Evolutionary conservation across 1,284 basidiomycete genomes (phyloP).

Genomic region (Heterobasidion parviporum): DNA sequence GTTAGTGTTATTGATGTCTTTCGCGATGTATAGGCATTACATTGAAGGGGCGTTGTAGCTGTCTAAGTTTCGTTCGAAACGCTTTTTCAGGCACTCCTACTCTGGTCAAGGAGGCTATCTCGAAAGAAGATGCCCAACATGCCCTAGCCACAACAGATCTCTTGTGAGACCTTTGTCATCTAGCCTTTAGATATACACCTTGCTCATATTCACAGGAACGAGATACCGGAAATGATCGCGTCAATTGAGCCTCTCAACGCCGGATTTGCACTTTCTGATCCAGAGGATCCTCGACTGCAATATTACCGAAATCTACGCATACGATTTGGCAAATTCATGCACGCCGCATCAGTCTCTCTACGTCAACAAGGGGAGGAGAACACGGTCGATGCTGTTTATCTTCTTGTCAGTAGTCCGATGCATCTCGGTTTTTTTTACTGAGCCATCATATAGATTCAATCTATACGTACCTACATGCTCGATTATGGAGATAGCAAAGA

Average conservation of each 20-base stretch:
- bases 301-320: slow-evolving; percentile 54
- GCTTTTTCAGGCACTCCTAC: slow-evolving; percentile 65
- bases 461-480: slow-evolving; percentile 57
- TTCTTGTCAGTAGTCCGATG: slow-evolving; percentile 38
- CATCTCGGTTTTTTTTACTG: not conserved
- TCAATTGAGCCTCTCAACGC: slow-evolving; percentile 48
- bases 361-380: slow-evolving; percentile 75
- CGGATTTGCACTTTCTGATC: slow-evolving; percentile 66
- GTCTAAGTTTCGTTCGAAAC: slow-evolving; percentile 57
- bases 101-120: slow-evolving; percentile 42
- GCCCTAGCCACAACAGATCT: slow-evolving; percentile 47
- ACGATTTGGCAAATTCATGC: slow-evolving; percentile 66
- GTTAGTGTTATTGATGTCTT: slow-evolving; percentile 24
- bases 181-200: slow-evolving; percentile 5
- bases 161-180: slow-evolving; percentile 31
- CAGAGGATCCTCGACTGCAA: slow-evolving; percentile 57
- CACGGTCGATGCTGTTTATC: slow-evolving; percentile 79
- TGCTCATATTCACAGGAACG: slow-evolving; percentile 31
- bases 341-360: slow-evolving; percentile 61
- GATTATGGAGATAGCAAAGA: slow-evolving; percentile 67
- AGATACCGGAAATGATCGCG: slow-evolving; percentile 69
- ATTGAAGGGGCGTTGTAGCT: slow-evolving; percentile 28
- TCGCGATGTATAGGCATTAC: not conserved
- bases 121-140: slow-evolving; percentile 31
- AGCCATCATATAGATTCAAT: slow-evolving; percentile 37